phyloP scores from a whole-genome alignment of 2,329 filamentous ascomycete genomes.

The Aspergillus clavatus region DNA sequence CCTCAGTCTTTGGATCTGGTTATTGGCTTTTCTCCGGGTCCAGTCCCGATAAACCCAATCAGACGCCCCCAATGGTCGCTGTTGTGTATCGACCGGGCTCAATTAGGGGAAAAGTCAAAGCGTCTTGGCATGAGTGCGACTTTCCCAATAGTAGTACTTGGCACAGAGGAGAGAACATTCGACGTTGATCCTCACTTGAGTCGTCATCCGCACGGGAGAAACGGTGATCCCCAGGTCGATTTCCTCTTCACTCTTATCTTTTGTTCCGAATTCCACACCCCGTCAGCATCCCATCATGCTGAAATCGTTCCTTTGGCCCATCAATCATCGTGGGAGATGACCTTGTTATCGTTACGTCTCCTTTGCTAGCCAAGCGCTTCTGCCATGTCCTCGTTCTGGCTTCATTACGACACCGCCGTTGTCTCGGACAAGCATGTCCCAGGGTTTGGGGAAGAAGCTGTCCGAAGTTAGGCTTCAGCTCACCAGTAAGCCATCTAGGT shows the following conservation, averaged over 20 bases:
- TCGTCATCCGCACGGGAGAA: not conserved
- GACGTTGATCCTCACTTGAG: not conserved
- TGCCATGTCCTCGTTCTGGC: not conserved
- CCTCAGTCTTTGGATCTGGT: not conserved
- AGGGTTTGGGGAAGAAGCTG: constrained; percentile 9
- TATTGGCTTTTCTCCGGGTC: not conserved
- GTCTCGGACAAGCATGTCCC: constrained; percentile 15
- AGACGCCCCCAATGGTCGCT: not conserved
- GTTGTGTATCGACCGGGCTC: not conserved
- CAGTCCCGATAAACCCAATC: not conserved
- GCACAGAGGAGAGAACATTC: not conserved
- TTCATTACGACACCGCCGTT: constrained; percentile 1
- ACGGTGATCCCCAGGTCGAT: constrained; percentile 1
- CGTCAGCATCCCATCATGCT: constrained; percentile 4
- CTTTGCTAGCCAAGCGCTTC: not conserved
- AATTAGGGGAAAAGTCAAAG: not conserved
- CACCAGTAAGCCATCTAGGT: constrained; percentile 5
- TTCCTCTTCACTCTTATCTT: constrained; percentile 1
- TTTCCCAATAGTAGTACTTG: not conserved
- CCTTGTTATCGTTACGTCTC: not conserved
- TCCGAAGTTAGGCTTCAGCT: constrained; percentile 13
- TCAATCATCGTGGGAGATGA: constrained; percentile 5
- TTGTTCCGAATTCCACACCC: not conserved
- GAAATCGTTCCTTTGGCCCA: not conserved
- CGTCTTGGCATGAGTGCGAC: not conserved